A percentile compares a stretch with the other conserved stretches of the same genome.
Evolutionary conservation across 1,284 basidiomycete species (phyloP).

Genomic region (Moesziomyces aphidis): DNA sequence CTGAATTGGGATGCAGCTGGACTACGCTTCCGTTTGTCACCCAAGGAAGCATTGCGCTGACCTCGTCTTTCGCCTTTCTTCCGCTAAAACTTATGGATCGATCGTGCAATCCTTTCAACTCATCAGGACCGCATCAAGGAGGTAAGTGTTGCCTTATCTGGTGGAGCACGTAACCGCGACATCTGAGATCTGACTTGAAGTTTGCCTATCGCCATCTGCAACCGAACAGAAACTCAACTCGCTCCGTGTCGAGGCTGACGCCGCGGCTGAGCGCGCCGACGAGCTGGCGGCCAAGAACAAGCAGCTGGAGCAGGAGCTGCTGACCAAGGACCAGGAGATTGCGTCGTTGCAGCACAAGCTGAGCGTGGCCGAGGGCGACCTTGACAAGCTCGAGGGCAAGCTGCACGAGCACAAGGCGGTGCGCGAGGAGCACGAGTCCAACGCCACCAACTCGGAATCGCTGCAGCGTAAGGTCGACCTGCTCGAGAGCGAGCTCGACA

Average conservation of each 20-base stretch:
- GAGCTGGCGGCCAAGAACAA: constrained; percentile 65
- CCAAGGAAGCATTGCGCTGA: too few relatives aligned
- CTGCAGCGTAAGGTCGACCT: constrained; percentile 87
- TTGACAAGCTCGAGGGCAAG: constrained; percentile 82
- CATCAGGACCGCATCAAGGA: constrained; percentile 73
- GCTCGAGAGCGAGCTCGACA: constrained; percentile 94
- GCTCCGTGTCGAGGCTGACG: constrained; percentile 88
- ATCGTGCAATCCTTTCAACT: background rate
- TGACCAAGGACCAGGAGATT: constrained; percentile 90
- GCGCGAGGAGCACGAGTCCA: constrained; percentile 79
- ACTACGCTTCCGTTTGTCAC: too few relatives aligned
- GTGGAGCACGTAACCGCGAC: background rate
- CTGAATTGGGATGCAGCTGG: too few relatives aligned
- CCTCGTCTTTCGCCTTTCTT: background rate
- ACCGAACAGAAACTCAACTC: constrained; percentile 71
- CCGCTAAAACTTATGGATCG: too few relatives aligned
- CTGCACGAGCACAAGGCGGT: constrained; percentile 78
- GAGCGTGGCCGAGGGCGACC: constrained; percentile 76
- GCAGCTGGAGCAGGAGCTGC: constrained; percentile 79
- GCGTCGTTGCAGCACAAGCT: constrained; percentile 84
- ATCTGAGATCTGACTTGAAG: background rate
- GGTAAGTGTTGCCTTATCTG: constrained; percentile 61
- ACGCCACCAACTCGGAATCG: constrained; percentile 80
- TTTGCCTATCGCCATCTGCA: background rate
- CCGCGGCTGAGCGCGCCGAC: constrained; percentile 71